phyloP scores from a whole-genome alignment of 345 rosid genomes.

The Moringa oleifera region DNA sequence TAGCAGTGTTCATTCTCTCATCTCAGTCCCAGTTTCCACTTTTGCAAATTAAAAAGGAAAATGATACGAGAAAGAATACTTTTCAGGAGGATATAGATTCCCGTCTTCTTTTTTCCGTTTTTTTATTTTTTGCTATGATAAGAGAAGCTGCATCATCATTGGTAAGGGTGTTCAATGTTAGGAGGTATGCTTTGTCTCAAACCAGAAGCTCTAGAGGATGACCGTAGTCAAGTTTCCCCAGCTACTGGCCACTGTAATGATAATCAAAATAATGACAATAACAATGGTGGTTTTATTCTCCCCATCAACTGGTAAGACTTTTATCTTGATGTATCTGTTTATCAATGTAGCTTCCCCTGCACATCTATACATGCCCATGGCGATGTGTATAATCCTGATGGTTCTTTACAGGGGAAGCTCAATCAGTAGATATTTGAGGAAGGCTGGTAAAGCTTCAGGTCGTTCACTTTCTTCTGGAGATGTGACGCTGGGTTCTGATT shows the following conservation, averaged over 20 bases:
- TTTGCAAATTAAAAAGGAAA: too few species aligned
- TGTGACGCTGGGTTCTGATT: conserved; percentile 40
- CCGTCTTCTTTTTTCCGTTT: not conserved
- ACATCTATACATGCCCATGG: not conserved
- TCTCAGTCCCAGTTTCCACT: too few species aligned
- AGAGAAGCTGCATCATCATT: not conserved
- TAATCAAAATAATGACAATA: conserved; percentile 17
- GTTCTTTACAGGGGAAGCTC: conserved; percentile 43
- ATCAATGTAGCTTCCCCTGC: conserved; percentile 1
- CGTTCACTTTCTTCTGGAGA: conserved; percentile 53
- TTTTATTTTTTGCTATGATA: not conserved
- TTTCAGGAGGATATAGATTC: too few species aligned
- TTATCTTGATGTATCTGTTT: not conserved
- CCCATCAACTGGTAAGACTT: conserved; percentile 46
- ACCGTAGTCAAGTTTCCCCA: conserved; percentile 22
- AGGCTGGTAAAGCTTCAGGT: conserved; percentile 36
- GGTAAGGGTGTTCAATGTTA: not conserved
- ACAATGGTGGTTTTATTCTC: conserved; percentile 31
- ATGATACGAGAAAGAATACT: too few species aligned
- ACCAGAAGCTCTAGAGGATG: conserved; percentile 50
- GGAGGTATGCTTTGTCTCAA: conserved; percentile 52
- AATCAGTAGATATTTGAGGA: conserved; percentile 48
- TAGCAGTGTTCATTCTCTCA: too few species aligned
- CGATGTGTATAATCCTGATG: conserved; percentile 2
- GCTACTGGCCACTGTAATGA: conserved; percentile 19